Evolutionary conservation across 2,329 filamentous ascomycete genomes (phyloP).

Genomic region (Trichophyton benhamiae): DNA sequence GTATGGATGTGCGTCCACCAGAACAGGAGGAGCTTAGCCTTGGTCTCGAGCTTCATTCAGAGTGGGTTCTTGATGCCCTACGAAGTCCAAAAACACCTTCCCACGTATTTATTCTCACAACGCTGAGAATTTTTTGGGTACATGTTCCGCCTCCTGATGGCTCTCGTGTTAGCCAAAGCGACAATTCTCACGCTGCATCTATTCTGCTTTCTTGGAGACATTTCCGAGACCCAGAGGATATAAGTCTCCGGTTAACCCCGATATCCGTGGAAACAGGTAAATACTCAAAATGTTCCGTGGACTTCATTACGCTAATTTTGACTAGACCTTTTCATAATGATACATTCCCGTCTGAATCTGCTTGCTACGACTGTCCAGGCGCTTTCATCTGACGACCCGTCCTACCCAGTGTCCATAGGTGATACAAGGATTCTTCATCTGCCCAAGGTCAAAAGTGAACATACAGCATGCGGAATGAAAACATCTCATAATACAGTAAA

Average conservation of each 20-base stretch:
- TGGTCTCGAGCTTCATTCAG: slow-evolving; percentile 24
- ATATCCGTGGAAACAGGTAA: slow-evolving; percentile 25
- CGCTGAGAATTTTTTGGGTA: slow-evolving; percentile 37
- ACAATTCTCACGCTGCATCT: slow-evolving; percentile 21
- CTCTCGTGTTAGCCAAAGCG: slow-evolving; percentile 10
- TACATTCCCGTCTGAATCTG: slow-evolving; percentile 30
- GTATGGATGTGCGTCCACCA: slow-evolving; percentile 18
- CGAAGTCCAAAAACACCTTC: slow-evolving; percentile 30
- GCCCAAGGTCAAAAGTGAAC: slow-evolving; percentile 11
- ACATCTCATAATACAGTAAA: background rate
- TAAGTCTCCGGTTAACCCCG: slow-evolving; percentile 34
- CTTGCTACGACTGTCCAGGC: slow-evolving; percentile 25
- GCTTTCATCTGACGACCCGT: slow-evolving; percentile 17
- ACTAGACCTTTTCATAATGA: slow-evolving; percentile 27
- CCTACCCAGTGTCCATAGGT: slow-evolving; percentile 17
- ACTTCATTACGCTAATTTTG: slow-evolving; percentile 4
- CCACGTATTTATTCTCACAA: slow-evolving; percentile 43
- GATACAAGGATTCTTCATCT: slow-evolving; percentile 26
- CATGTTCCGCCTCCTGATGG: slow-evolving; percentile 25
- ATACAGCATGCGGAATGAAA: background rate
- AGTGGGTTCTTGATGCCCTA: slow-evolving; percentile 46
- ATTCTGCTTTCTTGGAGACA: slow-evolving; percentile 41
- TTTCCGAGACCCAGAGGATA: slow-evolving; percentile 43
- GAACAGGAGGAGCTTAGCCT: slow-evolving; percentile 25
- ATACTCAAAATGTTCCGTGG: background rate